These are phyloP conservation scores for Neurospora hispaniola DNA, from an alignment of 495 filamentous ascomycete species.

Conservation along the genomic window DNA sequence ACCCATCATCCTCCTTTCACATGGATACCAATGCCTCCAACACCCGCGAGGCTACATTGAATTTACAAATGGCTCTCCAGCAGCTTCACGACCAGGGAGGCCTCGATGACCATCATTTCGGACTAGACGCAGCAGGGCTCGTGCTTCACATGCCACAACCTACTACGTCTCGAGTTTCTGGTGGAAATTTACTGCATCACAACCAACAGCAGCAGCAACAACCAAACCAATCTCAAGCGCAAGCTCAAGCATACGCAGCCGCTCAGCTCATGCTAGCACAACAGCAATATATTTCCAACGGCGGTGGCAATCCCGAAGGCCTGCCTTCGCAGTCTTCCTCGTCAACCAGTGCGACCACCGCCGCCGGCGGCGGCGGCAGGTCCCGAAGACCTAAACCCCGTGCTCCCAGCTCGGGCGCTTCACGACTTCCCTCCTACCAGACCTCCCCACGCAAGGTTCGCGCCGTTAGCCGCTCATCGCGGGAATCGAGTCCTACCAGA, in stretches of 20 bases:
- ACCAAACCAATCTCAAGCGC: not conserved
- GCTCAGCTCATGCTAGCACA: not conserved
- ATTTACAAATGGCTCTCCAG: not conserved
- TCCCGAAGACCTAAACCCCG: constrained; percentile 27
- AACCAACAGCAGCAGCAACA: constrained; percentile 7
- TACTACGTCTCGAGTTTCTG: not conserved
- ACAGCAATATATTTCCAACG: not conserved
- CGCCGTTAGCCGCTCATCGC: constrained; percentile 12
- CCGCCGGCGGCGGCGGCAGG: constrained; percentile 4
- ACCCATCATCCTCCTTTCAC: not conserved
- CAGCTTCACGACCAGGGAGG: constrained; percentile 3
- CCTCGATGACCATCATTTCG: constrained; percentile 20
- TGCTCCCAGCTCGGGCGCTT: constrained; percentile 32
- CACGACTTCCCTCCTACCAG: constrained; percentile 21
- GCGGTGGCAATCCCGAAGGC: not conserved
- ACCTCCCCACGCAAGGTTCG: constrained; percentile 29
- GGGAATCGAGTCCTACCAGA: not conserved
- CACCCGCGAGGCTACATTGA: not conserved
- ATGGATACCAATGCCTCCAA: constrained; percentile 6
- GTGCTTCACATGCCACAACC: constrained; percentile 30
- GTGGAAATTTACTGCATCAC: not conserved
- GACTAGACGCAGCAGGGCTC: constrained; percentile 19
- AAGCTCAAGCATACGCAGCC: not conserved
- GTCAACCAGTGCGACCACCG: not conserved
- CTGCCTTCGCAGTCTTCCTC: not conserved